A percentile compares a stretch with the other conserved stretches of the same genome.
phyloP scores from a whole-genome alignment of 768 basidiomycete genomes.

The Trametes meyenii region DNA sequence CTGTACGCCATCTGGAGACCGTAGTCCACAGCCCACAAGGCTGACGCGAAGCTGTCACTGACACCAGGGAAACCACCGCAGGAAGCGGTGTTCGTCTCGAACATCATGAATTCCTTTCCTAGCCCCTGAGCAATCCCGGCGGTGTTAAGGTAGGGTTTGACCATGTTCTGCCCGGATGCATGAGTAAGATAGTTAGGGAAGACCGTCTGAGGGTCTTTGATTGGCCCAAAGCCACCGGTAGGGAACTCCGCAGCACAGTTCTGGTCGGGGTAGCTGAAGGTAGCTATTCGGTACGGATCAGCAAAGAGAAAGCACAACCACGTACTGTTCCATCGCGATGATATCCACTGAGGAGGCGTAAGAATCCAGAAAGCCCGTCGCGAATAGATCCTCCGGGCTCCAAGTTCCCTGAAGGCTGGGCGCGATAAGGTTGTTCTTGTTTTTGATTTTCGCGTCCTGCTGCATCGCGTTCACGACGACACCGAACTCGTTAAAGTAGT shows the following conservation, averaged over 20 bases:
- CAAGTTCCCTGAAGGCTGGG: slow-evolving; percentile 62
- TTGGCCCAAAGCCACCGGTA: slow-evolving; percentile 39
- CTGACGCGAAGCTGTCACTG: slow-evolving; percentile 59
- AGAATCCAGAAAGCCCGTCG: slow-evolving; percentile 50
- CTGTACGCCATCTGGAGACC: slow-evolving; percentile 53
- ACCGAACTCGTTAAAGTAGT: slow-evolving; percentile 59
- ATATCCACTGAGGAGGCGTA: slow-evolving; percentile 46
- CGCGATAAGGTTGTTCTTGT: slow-evolving; percentile 56
- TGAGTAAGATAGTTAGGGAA: slow-evolving; percentile 66
- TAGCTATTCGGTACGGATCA: neutral
- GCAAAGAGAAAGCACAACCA: neutral
- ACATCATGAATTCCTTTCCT: slow-evolving; percentile 52
- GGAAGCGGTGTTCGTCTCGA: slow-evolving; percentile 59
- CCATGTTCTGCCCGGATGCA: slow-evolving; percentile 49
- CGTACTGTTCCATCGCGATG: slow-evolving; percentile 59
- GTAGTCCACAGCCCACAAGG: slow-evolving; percentile 57
- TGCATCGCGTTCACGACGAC: slow-evolving; percentile 47
- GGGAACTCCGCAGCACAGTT: slow-evolving; percentile 58
- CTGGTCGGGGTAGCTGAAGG: slow-evolving; percentile 57
- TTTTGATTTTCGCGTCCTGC: slow-evolving; percentile 41
- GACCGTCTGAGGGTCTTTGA: slow-evolving; percentile 45
- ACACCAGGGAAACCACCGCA: slow-evolving; percentile 54
- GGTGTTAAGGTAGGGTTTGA: slow-evolving; percentile 54
- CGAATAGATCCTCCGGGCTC: slow-evolving; percentile 54
- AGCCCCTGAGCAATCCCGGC: slow-evolving; percentile 42